These are phyloP conservation scores for Didymella keratinophila DNA, from an alignment of 2,329 filamentous ascomycete species.

Conservation along the genomic window DNA sequence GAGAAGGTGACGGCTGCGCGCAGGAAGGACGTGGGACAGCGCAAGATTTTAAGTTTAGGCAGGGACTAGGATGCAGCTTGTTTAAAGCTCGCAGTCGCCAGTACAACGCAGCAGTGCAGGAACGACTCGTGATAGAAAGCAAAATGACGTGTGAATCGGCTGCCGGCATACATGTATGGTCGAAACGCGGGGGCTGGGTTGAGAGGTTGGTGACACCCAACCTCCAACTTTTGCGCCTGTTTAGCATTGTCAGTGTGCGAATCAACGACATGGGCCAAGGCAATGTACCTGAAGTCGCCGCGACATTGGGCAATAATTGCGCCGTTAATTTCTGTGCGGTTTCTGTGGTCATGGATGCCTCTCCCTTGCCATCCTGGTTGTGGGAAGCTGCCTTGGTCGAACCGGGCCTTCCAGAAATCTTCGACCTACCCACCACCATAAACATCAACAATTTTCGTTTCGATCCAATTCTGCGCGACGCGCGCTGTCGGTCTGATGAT, in stretches of 20 bases:
- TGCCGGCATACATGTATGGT: slow-evolving; percentile 1
- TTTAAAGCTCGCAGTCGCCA: slow-evolving; percentile 10
- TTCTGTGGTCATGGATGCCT: slow-evolving; percentile 7
- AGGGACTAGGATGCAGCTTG: slow-evolving; percentile 15
- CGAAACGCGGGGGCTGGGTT: slow-evolving; percentile 15
- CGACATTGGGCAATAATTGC: slow-evolving; percentile 1
- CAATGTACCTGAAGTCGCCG: background rate
- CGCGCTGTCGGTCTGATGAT: background rate
- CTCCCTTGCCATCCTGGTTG: slow-evolving; percentile 9
- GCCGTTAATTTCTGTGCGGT: slow-evolving; percentile 1
- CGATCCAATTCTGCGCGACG: background rate
- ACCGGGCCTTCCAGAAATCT: slow-evolving; percentile 1
- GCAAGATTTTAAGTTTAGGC: slow-evolving; percentile 12
- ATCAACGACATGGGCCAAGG: slow-evolving; percentile 11
- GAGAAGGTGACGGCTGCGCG: slow-evolving; percentile 3
- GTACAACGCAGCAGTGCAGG: slow-evolving; percentile 23
- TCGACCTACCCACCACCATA: background rate
- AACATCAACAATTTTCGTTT: background rate
- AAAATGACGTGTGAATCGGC: slow-evolving; percentile 20
- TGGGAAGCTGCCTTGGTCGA: slow-evolving; percentile 16
- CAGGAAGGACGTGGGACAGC: slow-evolving; percentile 11
- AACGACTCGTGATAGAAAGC: slow-evolving; percentile 17
- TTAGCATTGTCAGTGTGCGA: slow-evolving; percentile 7
- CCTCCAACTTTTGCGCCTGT: slow-evolving; percentile 16
- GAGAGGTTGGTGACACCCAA: slow-evolving; percentile 15